Evolutionary conservation across 108 stramenopile species (phyloP), one percentile per base, ranked within the genome.

Genomic region (Licmophora abbreviata): DNA sequence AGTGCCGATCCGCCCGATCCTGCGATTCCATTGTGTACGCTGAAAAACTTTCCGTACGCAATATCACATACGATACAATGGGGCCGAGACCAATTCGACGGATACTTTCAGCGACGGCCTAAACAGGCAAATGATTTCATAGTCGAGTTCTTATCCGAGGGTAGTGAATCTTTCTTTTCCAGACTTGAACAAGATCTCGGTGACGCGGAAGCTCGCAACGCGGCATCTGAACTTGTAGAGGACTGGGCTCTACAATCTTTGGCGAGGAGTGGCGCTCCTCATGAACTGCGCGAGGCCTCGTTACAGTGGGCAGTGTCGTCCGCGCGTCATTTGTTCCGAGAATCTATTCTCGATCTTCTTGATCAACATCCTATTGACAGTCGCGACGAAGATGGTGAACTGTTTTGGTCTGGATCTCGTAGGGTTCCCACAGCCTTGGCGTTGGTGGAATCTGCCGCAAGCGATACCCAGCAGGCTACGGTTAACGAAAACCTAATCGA

Each of bases 1-100:
- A 85, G 83, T 47, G 79, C 70, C 2, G 91, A 92, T 49, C 91
- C 91, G 10, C 91, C 85, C 34, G 91, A 92, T 29, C 82, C 73
- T 18, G 71, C 85, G 22, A 92, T 92, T 49, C 82, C 91, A 18
- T 82, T 92, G 8, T 92, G 91, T 42, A 92, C 91, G 10, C 44
- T 92, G 35, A 92, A 88, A 41, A 92, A 88, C 61, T 92, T 92
- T 42, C 91, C 91, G 0, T 92, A 92, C 41, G 68, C 77, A 37
- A 92, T 92, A 29, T 78, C 84, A 3, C 91, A 92, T 56, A 92
- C 91, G 4, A 92, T 92, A 46, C 86, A 92, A 70, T 92, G 91
- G 91, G 85, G 76, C 11, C 62, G 86, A 30, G 86, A 92, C 51
- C 61, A 88, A 22, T 88, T 92, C 37, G 86, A 92, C 46, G 91